phyloP scores from a whole-genome alignment of 176 grass and related monocot genomes.

The Triticum monococcum region DNA sequence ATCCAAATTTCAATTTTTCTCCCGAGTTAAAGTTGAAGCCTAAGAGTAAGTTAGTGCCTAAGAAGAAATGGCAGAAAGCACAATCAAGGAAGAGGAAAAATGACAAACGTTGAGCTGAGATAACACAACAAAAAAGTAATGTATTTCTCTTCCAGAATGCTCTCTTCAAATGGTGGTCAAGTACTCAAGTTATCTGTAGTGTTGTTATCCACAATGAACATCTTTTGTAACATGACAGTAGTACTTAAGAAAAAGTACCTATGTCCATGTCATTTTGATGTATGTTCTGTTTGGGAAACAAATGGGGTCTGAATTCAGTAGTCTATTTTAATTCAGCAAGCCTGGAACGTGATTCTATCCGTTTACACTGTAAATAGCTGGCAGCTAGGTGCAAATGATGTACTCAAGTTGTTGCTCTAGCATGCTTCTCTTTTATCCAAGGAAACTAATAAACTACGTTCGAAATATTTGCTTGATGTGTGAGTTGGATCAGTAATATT shows the following conservation, averaged over 20 bases:
- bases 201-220: slow-evolving; percentile 13
- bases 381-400: slow-evolving; percentile 2
- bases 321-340: slow-evolving; percentile 7
- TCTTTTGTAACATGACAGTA: slow-evolving; percentile 6
- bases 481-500: not conserved
- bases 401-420: not conserved
- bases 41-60: slow-evolving; percentile 78
- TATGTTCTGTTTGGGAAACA: slow-evolving; percentile 12
- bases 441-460: not conserved
- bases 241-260: not conserved
- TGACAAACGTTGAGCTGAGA: slow-evolving; percentile 61
- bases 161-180: slow-evolving; percentile 7
- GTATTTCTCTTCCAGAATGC: slow-evolving; percentile 25
- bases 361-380: not conserved
- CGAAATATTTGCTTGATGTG: not conserved
- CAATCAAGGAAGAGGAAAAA: slow-evolving; percentile 84
- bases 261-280: not conserved
- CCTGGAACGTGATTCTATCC: not conserved
- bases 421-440: slow-evolving; percentile 17
- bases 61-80: slow-evolving; percentile 97
- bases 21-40: slow-evolving; percentile 92
- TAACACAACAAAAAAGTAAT: slow-evolving; percentile 5
- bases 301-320: not conserved
- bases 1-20: slow-evolving; percentile 87
- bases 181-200: slow-evolving; percentile 33